Evolutionary conservation across 768 basidiomycete genomes (phyloP), one percentile per base, ranked within the genome.

Genomic region (Steccherinum ochraceum): DNA sequence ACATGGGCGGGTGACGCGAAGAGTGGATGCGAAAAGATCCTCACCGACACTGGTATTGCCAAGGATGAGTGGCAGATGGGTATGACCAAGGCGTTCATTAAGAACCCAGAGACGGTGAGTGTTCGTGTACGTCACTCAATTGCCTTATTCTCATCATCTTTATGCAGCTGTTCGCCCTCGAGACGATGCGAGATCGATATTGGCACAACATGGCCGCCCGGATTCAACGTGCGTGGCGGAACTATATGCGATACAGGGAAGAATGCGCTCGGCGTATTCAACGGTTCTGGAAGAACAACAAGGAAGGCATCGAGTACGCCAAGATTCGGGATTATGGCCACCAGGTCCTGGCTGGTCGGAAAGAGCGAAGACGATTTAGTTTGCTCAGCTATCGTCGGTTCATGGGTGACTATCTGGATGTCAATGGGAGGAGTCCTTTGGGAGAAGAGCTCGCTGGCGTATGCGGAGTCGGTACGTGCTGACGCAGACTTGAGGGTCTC

Each of bases 41-140:
- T 99, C 47, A 89, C 81, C 55, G 96, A 98, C 61, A 95, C 93
- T 12, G 95, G 96, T 23, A 98, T 99, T 59, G 80, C 90, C 4
- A 86, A 82, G 60, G 95, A 98, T 46, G 95, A 99, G 66, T 99
- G 96, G 96, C 96, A 99, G 68, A 96, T 98, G 94, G 96, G 96
- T 48, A 82, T 86, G 3, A 96, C 94, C 1, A 98, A 99, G 63
- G 95, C 95, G 0, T 99, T 99, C 68, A 98, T 99, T 70, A 98
- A 98, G 76, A 97, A 94, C 63, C 96, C 96, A 0, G 96, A 98
- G 67, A 98, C 95, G 18, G 91, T 94, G 66, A 56, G 82, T 64
- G 12, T 40, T 20, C 16, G 41, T 21, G 20, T 27, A n/a, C 26
- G 45, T 51, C 45, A 21, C 24, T 18, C 7, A 35, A 35, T 5